These are phyloP conservation scores for Friedmanniomyces endolithicus DNA, from an alignment of 495 filamentous ascomycete genomes.

Conservation along the genomic window DNA sequence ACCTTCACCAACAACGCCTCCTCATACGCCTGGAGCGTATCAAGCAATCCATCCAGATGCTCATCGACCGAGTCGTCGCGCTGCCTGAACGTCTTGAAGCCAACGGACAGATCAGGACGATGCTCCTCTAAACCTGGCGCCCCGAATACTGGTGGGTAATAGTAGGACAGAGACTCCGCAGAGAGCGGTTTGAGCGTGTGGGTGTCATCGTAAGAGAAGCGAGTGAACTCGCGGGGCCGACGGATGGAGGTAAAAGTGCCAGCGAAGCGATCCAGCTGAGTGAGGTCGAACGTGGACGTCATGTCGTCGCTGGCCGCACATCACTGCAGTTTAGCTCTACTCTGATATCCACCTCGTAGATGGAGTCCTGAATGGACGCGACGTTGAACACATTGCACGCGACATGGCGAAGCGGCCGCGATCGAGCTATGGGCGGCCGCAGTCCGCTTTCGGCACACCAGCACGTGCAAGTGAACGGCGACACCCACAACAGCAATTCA, in stretches of 20 bases:
- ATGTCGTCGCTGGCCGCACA: neutral
- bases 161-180: conserved; percentile 69
- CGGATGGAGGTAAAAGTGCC: conserved; percentile 8
- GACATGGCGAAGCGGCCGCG: neutral
- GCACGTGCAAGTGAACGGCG: neutral
- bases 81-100: conserved; percentile 73
- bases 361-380: too few relatives aligned
- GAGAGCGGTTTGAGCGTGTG: conserved; percentile 58
- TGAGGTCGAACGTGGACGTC: conserved; percentile 8
- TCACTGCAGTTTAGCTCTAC: too few relatives aligned
- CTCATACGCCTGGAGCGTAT: conserved; percentile 43
- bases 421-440: neutral
- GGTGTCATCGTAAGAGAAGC: conserved; percentile 79
- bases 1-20: conserved; percentile 26
- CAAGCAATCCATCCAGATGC: conserved; percentile 74
- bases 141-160: conserved; percentile 64
- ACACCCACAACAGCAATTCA: neutral
- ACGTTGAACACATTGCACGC: neutral
- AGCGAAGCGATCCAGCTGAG: conserved; percentile 2
- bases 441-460: neutral
- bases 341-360: too few relatives aligned
- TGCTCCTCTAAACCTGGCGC: conserved; percentile 21
- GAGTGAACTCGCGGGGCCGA: conserved; percentile 59
- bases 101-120: conserved; percentile 49
- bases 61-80: conserved; percentile 72